phyloP scores from a whole-genome alignment of 2,329 filamentous ascomycete genomes.

The Trichoderma afroharzianum region DNA sequence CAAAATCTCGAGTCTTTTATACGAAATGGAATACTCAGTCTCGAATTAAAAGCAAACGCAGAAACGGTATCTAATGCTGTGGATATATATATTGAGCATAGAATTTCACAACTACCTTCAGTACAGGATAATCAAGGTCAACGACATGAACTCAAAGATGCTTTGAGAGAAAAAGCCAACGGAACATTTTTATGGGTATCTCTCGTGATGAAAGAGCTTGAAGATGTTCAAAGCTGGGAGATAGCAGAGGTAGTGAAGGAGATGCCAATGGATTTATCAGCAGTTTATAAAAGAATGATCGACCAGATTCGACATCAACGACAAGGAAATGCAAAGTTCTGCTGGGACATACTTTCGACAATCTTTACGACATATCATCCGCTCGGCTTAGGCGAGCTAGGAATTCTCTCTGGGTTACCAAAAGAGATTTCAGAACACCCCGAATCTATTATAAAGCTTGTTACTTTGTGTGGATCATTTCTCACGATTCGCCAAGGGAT shows the following conservation, averaged over 20 bases:
- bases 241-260: not conserved
- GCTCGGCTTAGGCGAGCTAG: not conserved
- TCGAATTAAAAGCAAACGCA: not conserved
- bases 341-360: not conserved
- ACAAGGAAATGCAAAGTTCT: not conserved
- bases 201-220: not conserved
- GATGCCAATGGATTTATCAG: not conserved
- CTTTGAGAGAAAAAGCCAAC: not conserved
- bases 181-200: not conserved
- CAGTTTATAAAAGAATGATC: not conserved
- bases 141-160: not conserved
- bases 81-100: not conserved
- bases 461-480: slow-evolving; percentile 34
- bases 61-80: not conserved
- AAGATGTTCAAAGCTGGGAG: not conserved
- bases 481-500: slow-evolving; percentile 30
- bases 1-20: not conserved
- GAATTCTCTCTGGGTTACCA: not conserved
- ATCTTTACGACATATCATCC: not conserved
- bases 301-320: not conserved
- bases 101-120: not conserved
- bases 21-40: not conserved
- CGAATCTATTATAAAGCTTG: not conserved
- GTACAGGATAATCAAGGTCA: not conserved
- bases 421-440: not conserved